phyloP scores from a whole-genome alignment of 768 basidiomycete genomes.

The Leccinum fibrillosum region DNA sequence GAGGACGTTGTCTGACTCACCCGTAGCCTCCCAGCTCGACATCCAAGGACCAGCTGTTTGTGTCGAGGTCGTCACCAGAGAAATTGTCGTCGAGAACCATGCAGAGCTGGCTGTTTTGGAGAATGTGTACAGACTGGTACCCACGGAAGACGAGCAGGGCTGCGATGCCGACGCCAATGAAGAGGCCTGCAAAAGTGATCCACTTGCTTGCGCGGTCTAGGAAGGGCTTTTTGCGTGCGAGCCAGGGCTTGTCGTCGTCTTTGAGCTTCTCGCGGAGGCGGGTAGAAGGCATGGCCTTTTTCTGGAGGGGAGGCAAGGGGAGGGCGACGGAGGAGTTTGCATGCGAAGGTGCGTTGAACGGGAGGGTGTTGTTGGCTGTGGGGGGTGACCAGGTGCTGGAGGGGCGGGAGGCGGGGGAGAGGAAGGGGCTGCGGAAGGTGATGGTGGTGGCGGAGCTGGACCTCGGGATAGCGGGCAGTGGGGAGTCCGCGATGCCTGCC shows the following conservation, averaged over 20 bases:
- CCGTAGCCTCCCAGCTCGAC: slow-evolving; percentile 56
- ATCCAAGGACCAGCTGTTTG: slow-evolving; percentile 44
- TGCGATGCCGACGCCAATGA: slow-evolving; percentile 41
- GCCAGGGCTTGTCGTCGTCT: slow-evolving; percentile 46
- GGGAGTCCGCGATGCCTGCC: slow-evolving; percentile 13
- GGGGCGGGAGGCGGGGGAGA: slow-evolving; percentile 68
- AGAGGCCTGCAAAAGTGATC: slow-evolving; percentile 41
- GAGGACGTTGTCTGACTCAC: slow-evolving; percentile 14
- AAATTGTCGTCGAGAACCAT: slow-evolving; percentile 52
- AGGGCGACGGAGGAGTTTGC: slow-evolving; percentile 29
- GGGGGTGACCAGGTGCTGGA: slow-evolving; percentile 62
- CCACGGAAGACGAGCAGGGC: slow-evolving; percentile 47
- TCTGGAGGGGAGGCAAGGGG: slow-evolving; percentile 42
- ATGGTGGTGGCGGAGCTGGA: slow-evolving; percentile 39
- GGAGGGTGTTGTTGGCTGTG: slow-evolving; percentile 30
- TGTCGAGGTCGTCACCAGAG: slow-evolving; percentile 36
- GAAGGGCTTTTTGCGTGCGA: slow-evolving; percentile 32
- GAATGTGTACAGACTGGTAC: slow-evolving; percentile 37
- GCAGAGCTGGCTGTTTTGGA: slow-evolving; percentile 36
- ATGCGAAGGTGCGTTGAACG: slow-evolving; percentile 24
- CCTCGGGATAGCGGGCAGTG: slow-evolving; percentile 34
- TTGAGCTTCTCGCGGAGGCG: slow-evolving; percentile 51
- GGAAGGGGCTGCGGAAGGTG: slow-evolving; percentile 63
- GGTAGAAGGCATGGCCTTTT: slow-evolving; percentile 40
- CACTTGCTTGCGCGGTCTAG: slow-evolving; percentile 41